Percentiles rank a stretch among this genome's conserved stretches.
Evolutionary conservation across 2,329 filamentous ascomycete genomes (phyloP).

Genomic region (Claviceps arundinis): DNA sequence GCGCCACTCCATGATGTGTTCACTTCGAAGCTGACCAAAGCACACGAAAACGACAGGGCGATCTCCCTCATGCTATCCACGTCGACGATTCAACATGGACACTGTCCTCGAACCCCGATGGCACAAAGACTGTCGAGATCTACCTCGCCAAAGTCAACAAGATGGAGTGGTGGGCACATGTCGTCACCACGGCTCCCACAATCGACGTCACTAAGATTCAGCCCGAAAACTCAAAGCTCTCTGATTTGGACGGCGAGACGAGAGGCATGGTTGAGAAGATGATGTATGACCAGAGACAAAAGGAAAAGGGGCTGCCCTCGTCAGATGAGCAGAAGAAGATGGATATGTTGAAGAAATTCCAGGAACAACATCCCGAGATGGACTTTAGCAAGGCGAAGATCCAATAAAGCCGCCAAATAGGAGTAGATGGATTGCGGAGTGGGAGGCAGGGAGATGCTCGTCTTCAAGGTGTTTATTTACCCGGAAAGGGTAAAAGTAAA

Average conservation of each 20-base stretch:
- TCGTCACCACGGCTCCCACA: constrained; percentile 72
- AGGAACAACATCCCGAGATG: constrained; percentile 63
- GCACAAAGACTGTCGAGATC: constrained; percentile 56
- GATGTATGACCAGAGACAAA: constrained; percentile 98
- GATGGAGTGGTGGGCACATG: constrained; percentile 97
- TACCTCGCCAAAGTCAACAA: constrained; percentile 95
- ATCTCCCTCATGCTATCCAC: constrained; percentile 65
- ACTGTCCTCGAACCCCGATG: constrained; percentile 57
- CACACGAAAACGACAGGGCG: constrained; percentile 45
- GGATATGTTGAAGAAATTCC: constrained; percentile 87
- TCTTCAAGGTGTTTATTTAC: background rate
- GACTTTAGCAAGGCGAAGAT: constrained; percentile 61
- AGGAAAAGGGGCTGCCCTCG: constrained; percentile 77
- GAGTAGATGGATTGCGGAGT: constrained; percentile 1
- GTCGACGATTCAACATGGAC: constrained; percentile 94
- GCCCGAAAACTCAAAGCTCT: constrained; percentile 82
- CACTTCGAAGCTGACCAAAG: constrained; percentile 3
- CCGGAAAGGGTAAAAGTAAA: background rate
- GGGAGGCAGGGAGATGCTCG: background rate
- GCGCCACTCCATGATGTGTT: background rate
- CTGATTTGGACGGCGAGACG: constrained; percentile 89
- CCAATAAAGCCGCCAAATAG: constrained; percentile 21
- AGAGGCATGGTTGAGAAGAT: constrained; percentile 99
- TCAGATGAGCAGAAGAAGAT: constrained; percentile 93
- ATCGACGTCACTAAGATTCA: constrained; percentile 94